Base-by-base conservation (phyloP, 1,139 yeast genomes). In the Kluyveromyces marxianus region DNA sequence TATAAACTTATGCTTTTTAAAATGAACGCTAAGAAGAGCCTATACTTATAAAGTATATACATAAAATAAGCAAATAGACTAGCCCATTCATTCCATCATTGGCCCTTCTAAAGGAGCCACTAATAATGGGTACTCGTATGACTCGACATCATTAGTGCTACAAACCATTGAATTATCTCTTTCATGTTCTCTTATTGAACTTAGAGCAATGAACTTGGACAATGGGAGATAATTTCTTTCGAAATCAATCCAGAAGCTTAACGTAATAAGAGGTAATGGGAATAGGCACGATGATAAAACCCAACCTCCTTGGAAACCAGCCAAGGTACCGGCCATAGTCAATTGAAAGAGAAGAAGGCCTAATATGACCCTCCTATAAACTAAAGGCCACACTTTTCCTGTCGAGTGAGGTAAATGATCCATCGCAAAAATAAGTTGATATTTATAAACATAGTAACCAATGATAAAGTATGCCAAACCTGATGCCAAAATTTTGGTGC, bases 341-440 rank as follows among this genome's bases (percentile, higher is more conserved):
- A 90, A 66, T 59, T 92, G 97, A 61, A 92, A 86, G 8, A 87
- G 65, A 21, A 83, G 64, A 37, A 86, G 63, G 0, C 95, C 95
- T 41, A 84, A 63, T 44, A 83, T 76, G 3, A 86, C 75, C 52
- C 96, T 70, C 52, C 94, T 73, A 62, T 81, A 80, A 3, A 87
- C 82, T 49, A 85, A 69, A 1, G 94, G 90, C 95, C 95, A 86
- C 0, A 86, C 90, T 57, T 82, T 81, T 3, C 95, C 96, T 0
- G 95, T 87, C 0, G 94, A 83, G 63, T 87, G 96, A 42, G 88
- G 95, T 4, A 92, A 86, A 60, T 87, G 95, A 33, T 85, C 87
- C 69, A 83, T 81, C 0, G 90, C 79, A 61, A 83, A 87, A 52
- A 87, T 69, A 50, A 86, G 69, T 65, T 85, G 95, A 60, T 85